Evolutionary conservation across 805 yeast species (phyloP).

Genomic region (Brettanomyces custersianus): DNA sequence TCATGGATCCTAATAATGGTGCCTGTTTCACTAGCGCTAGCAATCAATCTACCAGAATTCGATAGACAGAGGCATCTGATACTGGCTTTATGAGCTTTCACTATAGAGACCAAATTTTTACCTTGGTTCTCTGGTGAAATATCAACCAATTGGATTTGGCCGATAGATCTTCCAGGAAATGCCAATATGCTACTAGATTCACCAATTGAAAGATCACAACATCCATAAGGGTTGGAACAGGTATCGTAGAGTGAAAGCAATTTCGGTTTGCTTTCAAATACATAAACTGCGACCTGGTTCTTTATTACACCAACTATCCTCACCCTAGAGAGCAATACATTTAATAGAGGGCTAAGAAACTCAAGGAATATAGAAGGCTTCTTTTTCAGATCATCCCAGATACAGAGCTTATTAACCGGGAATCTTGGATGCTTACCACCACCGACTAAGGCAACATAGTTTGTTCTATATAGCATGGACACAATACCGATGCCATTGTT

Average conservation of each 20-base stretch:
- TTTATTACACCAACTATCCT: constrained; percentile 65
- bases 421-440: constrained; percentile 78
- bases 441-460: constrained; percentile 83
- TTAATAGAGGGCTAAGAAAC: constrained; percentile 66
- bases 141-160: constrained; percentile 76
- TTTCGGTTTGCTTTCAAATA: constrained; percentile 74
- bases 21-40: constrained; percentile 77
- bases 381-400: constrained; percentile 88
- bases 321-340: constrained; percentile 66
- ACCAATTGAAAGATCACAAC: constrained; percentile 38
- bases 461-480: constrained; percentile 82
- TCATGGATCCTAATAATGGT: constrained; percentile 72
- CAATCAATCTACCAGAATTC: constrained; percentile 57
- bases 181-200: constrained; percentile 39
- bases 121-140: constrained; percentile 59
- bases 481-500: constrained; percentile 62
- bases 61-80: constrained; percentile 58
- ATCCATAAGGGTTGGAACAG: constrained; percentile 49
- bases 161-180: constrained; percentile 67
- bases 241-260: constrained; percentile 59
- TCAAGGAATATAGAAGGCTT: constrained; percentile 66
- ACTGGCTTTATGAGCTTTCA: constrained; percentile 67
- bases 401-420: constrained; percentile 69
- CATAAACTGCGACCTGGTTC: constrained; percentile 63
- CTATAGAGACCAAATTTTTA: constrained; percentile 53